Percentiles rank a stretch among this genome's conserved stretches.
Conservation (phyloP, 2,329 filamentous ascomycete genomes). For the Teratosphaeria gauchensis region DNA sequence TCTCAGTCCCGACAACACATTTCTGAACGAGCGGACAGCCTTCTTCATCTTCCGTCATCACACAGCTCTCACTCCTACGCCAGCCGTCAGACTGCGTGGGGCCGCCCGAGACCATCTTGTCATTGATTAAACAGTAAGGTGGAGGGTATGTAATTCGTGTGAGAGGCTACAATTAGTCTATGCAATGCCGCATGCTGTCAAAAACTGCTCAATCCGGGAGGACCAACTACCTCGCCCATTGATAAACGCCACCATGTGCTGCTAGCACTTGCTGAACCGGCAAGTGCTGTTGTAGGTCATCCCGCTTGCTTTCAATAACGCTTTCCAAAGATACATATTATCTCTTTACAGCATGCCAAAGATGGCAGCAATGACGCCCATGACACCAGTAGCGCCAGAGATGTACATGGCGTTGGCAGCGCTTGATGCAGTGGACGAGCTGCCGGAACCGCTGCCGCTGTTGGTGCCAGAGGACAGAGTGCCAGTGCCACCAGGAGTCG, state of each 20-base stretch:
- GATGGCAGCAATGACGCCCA: conserved; percentile 39
- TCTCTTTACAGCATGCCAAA: conserved; percentile 35
- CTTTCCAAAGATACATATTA: neutral
- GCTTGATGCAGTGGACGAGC: conserved; percentile 16
- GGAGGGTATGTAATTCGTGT: conserved; percentile 2
- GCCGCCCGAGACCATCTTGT: neutral
- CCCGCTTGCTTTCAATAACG: neutral
- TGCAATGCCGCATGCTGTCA: conserved; percentile 13
- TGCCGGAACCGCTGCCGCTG: conserved; percentile 14
- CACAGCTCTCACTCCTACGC: neutral
- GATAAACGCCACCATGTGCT: neutral
- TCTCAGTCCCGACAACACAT: neutral
- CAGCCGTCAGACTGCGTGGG: neutral
- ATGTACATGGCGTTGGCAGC: conserved; percentile 34
- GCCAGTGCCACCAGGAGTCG: conserved; percentile 26
- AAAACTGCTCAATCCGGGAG: conserved; percentile 1
- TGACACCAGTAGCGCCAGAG: conserved; percentile 33
- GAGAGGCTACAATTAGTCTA: conserved; percentile 24
- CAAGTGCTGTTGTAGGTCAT: neutral
- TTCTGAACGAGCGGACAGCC: neutral
- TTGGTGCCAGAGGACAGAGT: conserved; percentile 18
- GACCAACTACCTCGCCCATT: neutral
- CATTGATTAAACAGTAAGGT: neutral
- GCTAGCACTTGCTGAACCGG: neutral
- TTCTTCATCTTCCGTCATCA: neutral